Base-by-base conservation (phyloP, 1,139 yeast genomes). In the Geotrichum bryndzae region DNA sequence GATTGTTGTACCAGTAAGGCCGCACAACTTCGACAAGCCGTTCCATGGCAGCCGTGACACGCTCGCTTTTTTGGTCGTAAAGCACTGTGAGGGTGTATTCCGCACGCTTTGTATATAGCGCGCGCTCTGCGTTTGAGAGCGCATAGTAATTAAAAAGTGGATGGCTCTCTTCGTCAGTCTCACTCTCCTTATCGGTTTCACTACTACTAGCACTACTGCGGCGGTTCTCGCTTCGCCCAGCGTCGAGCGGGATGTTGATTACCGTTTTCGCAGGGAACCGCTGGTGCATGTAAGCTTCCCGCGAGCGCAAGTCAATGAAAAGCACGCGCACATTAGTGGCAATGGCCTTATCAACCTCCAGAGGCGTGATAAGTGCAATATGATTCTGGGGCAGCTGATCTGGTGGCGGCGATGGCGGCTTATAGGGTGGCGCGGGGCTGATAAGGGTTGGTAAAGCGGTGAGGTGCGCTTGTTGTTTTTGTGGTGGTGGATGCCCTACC, bases 221-320 rank as follows among this genome's bases (percentile, higher is more conserved):
- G 2, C 23, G 18, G 23, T 4, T 41, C 46, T 41, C 10, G n/a
- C 8, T 8, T 41, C 10, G 7, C 8, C 10, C 18, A 41, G 22
- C 46, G n/a, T 41, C 46, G n/a, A 41, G 46, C 22, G 46, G 46
- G 6, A 90, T 82, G 70, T 91, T 87, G 23, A 88, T 80, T 7
- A 86, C 73, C 56, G 86, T 81, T 1, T 76, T 72, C 45, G 80
- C 76, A 23, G 80, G 79, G 45, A 91, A 83, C 70, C 87, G 96
- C 50, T 82, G 81, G 58, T 77, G 78, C 55, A 82, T 80, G 71
- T 80, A 89, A 52, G 82, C 85, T 27, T 78, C 78, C 53, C 86
- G 75, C 15, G 84, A 78, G 65, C 97, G 78, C 54, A 85, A 80
- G 70, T 65, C 66, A 27, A 75, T 67, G 27, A 68, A 67, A 41